These are phyloP conservation scores for Tothia fuscella DNA, from an alignment of 2,329 filamentous ascomycete genomes.

Conservation along the genomic window DNA sequence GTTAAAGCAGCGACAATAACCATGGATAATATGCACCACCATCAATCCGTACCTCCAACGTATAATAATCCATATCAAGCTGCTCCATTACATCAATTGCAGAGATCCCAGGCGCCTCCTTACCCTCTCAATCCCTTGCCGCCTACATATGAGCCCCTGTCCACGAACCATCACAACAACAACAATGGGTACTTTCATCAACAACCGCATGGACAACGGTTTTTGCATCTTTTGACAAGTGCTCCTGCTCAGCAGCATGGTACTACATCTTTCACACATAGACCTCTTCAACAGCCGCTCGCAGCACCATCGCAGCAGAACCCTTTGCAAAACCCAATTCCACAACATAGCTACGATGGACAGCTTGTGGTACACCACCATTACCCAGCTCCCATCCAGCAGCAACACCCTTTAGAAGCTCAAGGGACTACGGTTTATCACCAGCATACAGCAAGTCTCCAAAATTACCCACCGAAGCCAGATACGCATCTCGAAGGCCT, in stretches of 20 bases:
- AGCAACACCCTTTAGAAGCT: neutral
- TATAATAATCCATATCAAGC: neutral
- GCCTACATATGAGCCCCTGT: too few relatives aligned
- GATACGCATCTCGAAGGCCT: conserved; percentile 27
- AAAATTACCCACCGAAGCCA: neutral
- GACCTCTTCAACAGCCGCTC: neutral
- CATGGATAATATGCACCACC: neutral
- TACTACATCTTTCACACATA: too few relatives aligned
- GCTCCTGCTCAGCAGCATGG: too few relatives aligned
- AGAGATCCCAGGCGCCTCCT: too few relatives aligned
- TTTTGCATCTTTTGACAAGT: too few relatives aligned
- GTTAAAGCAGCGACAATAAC: neutral
- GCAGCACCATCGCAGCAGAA: neutral
- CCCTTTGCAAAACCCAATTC: neutral
- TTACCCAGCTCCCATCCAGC: neutral
- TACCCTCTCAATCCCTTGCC: neutral
- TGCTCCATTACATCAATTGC: neutral
- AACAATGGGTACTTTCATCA: too few relatives aligned
- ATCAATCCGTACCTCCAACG: neutral
- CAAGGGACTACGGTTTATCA: neutral
- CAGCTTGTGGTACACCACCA: neutral
- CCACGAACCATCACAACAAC: too few relatives aligned
- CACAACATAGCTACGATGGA: neutral
- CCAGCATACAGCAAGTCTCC: neutral
- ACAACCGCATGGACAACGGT: too few relatives aligned